Percentiles rank a stretch among this genome's conserved stretches.
Evolutionary conservation across 495 filamentous ascomycete genomes (phyloP).

Genomic region (Rusavskia elegans): DNA sequence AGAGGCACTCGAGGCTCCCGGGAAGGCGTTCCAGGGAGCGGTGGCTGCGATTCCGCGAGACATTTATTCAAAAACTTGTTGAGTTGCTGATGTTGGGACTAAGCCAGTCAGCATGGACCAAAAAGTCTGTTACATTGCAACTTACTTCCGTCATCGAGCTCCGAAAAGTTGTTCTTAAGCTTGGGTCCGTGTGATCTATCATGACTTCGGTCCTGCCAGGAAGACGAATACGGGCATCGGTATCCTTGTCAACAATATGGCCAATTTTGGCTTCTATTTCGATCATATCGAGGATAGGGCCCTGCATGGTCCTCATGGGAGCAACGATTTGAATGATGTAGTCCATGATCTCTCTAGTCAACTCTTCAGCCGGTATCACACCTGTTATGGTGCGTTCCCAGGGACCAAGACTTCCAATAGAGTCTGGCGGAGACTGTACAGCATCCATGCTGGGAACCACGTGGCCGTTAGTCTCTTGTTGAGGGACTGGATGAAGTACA

Average conservation of each 20-base stretch:
- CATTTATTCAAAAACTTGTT: slow-evolving; percentile 67
- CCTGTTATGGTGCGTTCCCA: slow-evolving; percentile 61
- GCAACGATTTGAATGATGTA: slow-evolving; percentile 61
- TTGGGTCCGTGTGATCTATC: slow-evolving; percentile 33
- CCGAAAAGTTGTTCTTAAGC: slow-evolving; percentile 42
- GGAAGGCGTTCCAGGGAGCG: slow-evolving; percentile 25
- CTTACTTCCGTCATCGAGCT: slow-evolving; percentile 78
- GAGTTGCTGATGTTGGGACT: slow-evolving; percentile 62
- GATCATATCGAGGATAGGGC: slow-evolving; percentile 67
- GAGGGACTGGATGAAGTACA: background rate
- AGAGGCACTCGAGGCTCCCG: slow-evolving; percentile 45
- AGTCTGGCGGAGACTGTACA: slow-evolving; percentile 2
- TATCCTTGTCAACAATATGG: slow-evolving; percentile 53
- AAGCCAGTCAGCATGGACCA: slow-evolving; percentile 3
- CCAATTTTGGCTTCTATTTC: slow-evolving; percentile 92
- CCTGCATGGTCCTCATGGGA: slow-evolving; percentile 33
- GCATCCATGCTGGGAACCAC: slow-evolving; percentile 5
- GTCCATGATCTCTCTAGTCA: slow-evolving; percentile 52
- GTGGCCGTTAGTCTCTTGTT: slow-evolving; percentile 3
- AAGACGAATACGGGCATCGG: slow-evolving; percentile 46
- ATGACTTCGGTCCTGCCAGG: slow-evolving; percentile 52
- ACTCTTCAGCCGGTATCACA: slow-evolving; percentile 45
- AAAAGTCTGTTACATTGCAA: slow-evolving; percentile 7
- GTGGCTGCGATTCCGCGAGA: slow-evolving; percentile 36
- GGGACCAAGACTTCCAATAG: slow-evolving; percentile 31